phyloP scores from a whole-genome alignment of 495 filamentous ascomycete species.

The Penicillium canescens region DNA sequence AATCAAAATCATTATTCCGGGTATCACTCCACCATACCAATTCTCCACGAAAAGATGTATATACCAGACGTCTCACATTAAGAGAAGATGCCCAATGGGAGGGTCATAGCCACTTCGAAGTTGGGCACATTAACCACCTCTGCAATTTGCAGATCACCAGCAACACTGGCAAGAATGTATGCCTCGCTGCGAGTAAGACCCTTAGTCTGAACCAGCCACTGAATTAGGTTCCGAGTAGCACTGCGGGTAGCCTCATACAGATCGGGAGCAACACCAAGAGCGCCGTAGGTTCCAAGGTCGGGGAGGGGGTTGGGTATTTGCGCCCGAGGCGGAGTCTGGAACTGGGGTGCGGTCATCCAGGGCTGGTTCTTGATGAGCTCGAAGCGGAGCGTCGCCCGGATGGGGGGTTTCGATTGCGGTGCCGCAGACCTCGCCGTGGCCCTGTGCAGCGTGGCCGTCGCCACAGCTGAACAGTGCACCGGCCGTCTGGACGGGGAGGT shows the following conservation, averaged over 20 bases:
- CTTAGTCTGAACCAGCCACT: slow-evolving; percentile 47
- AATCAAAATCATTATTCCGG: slow-evolving; percentile 2
- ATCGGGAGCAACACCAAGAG: slow-evolving; percentile 44
- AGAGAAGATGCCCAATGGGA: slow-evolving; percentile 46
- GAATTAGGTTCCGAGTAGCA: slow-evolving; percentile 42
- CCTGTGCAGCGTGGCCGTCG: slow-evolving; percentile 55
- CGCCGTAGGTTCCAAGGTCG: slow-evolving; percentile 46
- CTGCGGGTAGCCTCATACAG: slow-evolving; percentile 45
- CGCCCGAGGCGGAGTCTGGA: slow-evolving; percentile 33
- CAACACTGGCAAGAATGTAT: slow-evolving; percentile 52
- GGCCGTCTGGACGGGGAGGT: slow-evolving; percentile 46
- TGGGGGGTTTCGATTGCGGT: slow-evolving; percentile 55
- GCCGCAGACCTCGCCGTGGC: slow-evolving; percentile 55
- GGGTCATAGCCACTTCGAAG: slow-evolving; percentile 45
- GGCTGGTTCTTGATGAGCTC: slow-evolving; percentile 44
- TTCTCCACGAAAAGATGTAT: neutral
- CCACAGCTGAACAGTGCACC: slow-evolving; percentile 55
- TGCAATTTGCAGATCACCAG: slow-evolving; percentile 44
- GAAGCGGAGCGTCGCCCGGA: slow-evolving; percentile 46
- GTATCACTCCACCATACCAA: slow-evolving; percentile 7
- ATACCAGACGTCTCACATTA: neutral
- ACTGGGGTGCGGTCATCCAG: slow-evolving; percentile 47
- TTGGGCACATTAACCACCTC: slow-evolving; percentile 54
- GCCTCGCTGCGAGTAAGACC: slow-evolving; percentile 44
- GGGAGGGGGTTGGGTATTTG: slow-evolving; percentile 25